These are phyloP conservation scores for Suillus sp. DNA, from an alignment of 768 basidiomycete genomes.

Conservation along the genomic window DNA sequence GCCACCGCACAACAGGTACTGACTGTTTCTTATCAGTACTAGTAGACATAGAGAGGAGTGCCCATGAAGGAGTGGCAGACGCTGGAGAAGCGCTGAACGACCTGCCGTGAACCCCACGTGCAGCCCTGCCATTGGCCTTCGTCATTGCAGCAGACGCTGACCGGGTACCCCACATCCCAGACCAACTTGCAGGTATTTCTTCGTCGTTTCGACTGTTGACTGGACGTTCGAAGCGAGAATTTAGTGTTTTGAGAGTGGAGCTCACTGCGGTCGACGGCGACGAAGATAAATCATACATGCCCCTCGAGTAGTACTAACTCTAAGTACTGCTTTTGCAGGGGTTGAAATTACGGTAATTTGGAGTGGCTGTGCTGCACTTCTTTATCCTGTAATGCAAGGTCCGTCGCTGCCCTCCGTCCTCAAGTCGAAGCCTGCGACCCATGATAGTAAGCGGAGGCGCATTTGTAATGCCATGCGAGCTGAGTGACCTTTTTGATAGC, in stretches of 20 bases:
- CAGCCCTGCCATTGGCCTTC: not conserved
- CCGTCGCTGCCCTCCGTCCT: slow-evolving; percentile 37
- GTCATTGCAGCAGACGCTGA: not conserved
- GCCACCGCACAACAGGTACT: slow-evolving; percentile 11
- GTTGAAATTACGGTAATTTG: not conserved
- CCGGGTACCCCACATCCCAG: slow-evolving; percentile 1
- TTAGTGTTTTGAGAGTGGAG: not conserved
- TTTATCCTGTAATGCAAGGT: slow-evolving; percentile 20
- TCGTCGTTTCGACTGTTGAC: not conserved
- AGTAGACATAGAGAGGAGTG: slow-evolving; percentile 7
- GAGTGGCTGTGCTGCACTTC: slow-evolving; percentile 3
- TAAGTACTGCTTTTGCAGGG: not conserved
- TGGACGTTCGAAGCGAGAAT: not conserved
- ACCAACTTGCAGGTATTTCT: slow-evolving; percentile 2
- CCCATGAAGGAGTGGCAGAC: slow-evolving; percentile 4
- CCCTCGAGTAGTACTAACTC: not conserved
- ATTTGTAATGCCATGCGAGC: not conserved
- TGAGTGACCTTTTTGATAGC: slow-evolving; percentile 34
- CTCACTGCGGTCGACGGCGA: not conserved
- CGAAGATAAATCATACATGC: not conserved
- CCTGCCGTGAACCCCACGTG: slow-evolving; percentile 12
- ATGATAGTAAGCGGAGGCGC: slow-evolving; percentile 29
- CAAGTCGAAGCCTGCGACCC: slow-evolving; percentile 34
- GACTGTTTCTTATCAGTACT: slow-evolving; percentile 2
- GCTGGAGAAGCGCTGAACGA: slow-evolving; percentile 9